Percentiles rank a stretch among this genome's conserved stretches.
Conservation (phyloP, 306 rosid species). For the Trifolium pratense region DNA sequence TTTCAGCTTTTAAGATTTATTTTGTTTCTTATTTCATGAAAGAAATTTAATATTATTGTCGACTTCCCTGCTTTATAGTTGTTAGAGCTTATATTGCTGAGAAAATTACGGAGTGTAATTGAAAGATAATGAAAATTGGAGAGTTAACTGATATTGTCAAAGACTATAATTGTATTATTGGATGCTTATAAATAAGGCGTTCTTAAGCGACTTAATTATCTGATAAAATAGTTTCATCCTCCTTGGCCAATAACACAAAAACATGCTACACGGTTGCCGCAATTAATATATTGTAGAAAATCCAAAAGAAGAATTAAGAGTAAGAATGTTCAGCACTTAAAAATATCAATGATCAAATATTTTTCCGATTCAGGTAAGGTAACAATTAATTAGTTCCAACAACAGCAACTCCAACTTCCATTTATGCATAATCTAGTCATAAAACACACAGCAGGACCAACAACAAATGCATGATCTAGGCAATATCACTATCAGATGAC, state of each 20-base stretch:
- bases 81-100: too few species aligned
- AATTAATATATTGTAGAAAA: neutral
- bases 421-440: neutral
- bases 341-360: neutral
- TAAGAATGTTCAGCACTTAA: neutral
- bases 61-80: too few species aligned
- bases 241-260: neutral
- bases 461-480: slow-evolving; percentile 15
- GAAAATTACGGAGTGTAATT: too few species aligned
- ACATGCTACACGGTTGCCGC: neutral
- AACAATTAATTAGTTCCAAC: neutral
- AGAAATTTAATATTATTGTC: too few species aligned
- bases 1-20: too few species aligned
- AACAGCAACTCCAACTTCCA: neutral
- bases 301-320: neutral
- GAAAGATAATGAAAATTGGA: too few species aligned
- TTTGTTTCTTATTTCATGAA: too few species aligned
- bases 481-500: neutral
- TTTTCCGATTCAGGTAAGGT: neutral
- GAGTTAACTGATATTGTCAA: too few species aligned
- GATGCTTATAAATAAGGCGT: neutral
- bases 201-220: neutral
- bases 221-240: neutral
- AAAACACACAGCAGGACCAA: neutral
- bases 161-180: slow-evolving; percentile 11